Evolutionary conservation across 345 rosid species (phyloP).

Genomic region (Salix caprea): DNA sequence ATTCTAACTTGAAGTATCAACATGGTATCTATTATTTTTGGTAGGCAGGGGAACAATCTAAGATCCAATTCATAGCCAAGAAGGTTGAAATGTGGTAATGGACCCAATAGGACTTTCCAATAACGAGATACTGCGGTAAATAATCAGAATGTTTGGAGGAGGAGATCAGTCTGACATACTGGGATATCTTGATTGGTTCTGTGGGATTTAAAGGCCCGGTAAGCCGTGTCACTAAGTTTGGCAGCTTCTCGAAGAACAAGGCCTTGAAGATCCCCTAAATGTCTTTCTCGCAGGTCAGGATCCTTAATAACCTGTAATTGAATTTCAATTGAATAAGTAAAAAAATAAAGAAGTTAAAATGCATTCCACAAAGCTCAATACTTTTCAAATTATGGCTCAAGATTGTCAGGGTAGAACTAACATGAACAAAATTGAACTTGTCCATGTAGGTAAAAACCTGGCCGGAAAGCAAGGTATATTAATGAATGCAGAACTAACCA

Average conservation of each 20-base stretch:
- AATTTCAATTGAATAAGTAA: not conserved
- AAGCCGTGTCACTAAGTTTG: constrained; percentile 42
- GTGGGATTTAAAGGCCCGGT: constrained; percentile 53
- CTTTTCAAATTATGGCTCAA: not conserved
- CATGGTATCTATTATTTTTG: too few relatives aligned
- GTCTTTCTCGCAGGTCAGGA: constrained; percentile 60
- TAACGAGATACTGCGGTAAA: not conserved
- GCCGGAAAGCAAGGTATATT: too few relatives aligned
- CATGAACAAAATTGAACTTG: too few relatives aligned
- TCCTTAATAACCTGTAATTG: constrained; percentile 60
- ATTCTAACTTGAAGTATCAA: too few relatives aligned
- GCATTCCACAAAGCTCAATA: not conserved
- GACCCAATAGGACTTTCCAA: not conserved
- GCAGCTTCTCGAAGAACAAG: constrained; percentile 53
- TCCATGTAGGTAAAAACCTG: too few relatives aligned
- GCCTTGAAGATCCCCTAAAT: constrained; percentile 88
- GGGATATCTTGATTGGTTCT: constrained; percentile 64
- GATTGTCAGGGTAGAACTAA: too few relatives aligned
- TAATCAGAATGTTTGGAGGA: not conserved
- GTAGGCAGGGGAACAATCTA: too few relatives aligned
- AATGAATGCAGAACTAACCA: not conserved
- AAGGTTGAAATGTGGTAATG: not conserved
- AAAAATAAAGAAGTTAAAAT: not conserved
- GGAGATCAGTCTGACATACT: constrained; percentile 36
- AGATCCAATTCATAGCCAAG: not conserved